Evolutionary conservation across 2,329 filamentous ascomycete genomes (phyloP), one percentile per base, ranked within the genome.

Genomic region (Triangularia setosa): DNA sequence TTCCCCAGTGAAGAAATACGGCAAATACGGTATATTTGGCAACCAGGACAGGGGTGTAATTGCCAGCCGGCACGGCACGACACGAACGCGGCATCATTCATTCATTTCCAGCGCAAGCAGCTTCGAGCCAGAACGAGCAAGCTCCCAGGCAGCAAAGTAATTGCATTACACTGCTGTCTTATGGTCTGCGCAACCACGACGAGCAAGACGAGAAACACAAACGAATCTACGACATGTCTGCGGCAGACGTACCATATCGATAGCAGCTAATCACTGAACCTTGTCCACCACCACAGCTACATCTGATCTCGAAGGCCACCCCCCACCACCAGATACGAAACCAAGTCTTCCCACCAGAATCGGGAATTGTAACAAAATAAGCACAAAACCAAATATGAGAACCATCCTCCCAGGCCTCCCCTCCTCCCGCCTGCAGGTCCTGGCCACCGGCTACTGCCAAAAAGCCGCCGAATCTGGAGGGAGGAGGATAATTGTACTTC

Each of bases 391-490:
- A 61, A 61, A 54, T 14, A 81, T 81, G 79, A 80, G 78, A 75
- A 78, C 75, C 68, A 74, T 81, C 74, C 79, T 82, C 71, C 80
- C 80, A 68, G 80, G 80, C 70, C 78, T 78, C 76, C 80, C 80
- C 67, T 79, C 80, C 74, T 75, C 79, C 69, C 74, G 76, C 69
- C 78, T 80, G 69, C 80, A 81, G 75, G 80, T 78, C 70, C 72
- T 82, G 65, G 76, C 79, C 23, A 81, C 78, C 60, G 80, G 79
- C 67, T 79, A 74, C 70, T 82, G 80, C 40, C 40, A 48, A 8
- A 48, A 48, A 1, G 40, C 40, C 21, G 7, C 40, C 40, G 40
- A 48, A n/a, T 48, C 40, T 18, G 80, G 75, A 78, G 40, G 72
- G 71, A 2, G 58, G 24, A n/a, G 48, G 28, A 28, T 78, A 52